phyloP scores from a whole-genome alignment of 75 land plant species.

The Isoetes taiwanensis region DNA sequence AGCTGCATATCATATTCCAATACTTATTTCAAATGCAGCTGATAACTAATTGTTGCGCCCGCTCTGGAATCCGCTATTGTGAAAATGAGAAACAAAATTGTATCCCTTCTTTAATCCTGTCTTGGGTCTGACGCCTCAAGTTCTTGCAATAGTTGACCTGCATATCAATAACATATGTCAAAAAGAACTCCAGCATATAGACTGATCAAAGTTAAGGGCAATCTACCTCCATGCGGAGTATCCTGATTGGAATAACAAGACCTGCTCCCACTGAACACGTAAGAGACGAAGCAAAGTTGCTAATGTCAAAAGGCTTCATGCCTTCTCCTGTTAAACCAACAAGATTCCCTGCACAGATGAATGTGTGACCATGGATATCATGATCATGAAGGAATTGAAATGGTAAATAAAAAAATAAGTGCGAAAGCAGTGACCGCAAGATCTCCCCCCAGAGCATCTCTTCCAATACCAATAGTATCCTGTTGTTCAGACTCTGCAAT shows the following conservation, averaged over 20 bases:
- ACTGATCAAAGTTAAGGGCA: slow-evolving; percentile 6
- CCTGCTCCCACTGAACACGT: slow-evolving; percentile 68
- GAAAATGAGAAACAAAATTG: slow-evolving; percentile 65
- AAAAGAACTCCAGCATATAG: no score
- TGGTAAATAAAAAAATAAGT: slow-evolving; percentile 83
- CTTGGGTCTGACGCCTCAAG: slow-evolving; percentile 45
- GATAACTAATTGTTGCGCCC: no score
- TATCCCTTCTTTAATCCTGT: slow-evolving; percentile 60
- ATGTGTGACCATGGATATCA: slow-evolving; percentile 81
- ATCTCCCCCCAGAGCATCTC: slow-evolving; percentile 85
- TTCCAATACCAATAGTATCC: no score
- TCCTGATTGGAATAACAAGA: slow-evolving; percentile 59
- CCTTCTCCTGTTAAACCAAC: slow-evolving; percentile 41
- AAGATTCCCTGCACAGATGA: slow-evolving; percentile 72
- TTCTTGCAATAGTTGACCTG: slow-evolving; percentile 85
- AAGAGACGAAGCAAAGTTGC: slow-evolving; percentile 37
- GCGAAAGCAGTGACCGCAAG: slow-evolving; percentile 76
- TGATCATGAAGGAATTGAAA: slow-evolving; percentile 41
- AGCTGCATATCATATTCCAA: no score
- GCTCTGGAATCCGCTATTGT: slow-evolving; percentile 8
- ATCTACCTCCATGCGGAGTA: slow-evolving; percentile 92
- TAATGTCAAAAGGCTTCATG: slow-evolving; percentile 22
- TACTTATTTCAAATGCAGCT: no score
- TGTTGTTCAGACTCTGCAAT: no score
- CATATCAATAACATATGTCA: no score